phyloP scores from a whole-genome alignment of 805 yeast species.

The Isabelozyma heimii region DNA sequence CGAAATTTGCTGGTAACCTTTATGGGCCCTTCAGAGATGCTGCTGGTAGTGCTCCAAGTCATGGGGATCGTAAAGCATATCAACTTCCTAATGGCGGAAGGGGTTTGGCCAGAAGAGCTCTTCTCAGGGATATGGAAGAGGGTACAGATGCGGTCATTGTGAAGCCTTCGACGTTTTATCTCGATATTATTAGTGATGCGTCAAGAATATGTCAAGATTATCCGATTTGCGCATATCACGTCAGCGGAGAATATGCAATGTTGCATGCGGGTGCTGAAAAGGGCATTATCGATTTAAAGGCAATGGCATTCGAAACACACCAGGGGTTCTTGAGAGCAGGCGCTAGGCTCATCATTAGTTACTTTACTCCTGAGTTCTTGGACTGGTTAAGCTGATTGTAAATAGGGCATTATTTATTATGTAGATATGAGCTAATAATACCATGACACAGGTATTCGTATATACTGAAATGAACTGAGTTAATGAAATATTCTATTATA shows the following conservation, averaged over 20 bases:
- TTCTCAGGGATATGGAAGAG: slow-evolving; percentile 79
- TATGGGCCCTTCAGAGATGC: slow-evolving; percentile 99
- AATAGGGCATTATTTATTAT: background rate
- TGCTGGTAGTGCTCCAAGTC: slow-evolving; percentile 85
- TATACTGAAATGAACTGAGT: no score
- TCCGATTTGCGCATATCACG: slow-evolving; percentile 95
- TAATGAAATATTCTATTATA: no score
- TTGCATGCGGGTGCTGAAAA: slow-evolving; percentile 97
- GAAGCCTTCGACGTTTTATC: slow-evolving; percentile 93
- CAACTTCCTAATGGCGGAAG: slow-evolving; percentile 92
- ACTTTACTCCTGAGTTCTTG: slow-evolving; percentile 92
- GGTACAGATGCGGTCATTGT: slow-evolving; percentile 96
- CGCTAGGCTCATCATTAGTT: slow-evolving; percentile 85
- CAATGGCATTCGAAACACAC: slow-evolving; percentile 81
- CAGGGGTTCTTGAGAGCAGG: slow-evolving; percentile 94
- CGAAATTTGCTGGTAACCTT: slow-evolving; percentile 85
- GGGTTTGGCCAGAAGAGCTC: slow-evolving; percentile 91
- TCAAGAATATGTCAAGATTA: slow-evolving; percentile 74
- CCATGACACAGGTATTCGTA: no score
- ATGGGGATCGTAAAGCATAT: slow-evolving; percentile 89
- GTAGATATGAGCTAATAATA: no score
- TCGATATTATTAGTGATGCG: slow-evolving; percentile 89
- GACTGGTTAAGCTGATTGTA: slow-evolving; percentile 63
- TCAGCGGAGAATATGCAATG: slow-evolving; percentile 97
- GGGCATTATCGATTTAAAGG: slow-evolving; percentile 84